phyloP scores from a whole-genome alignment of 768 basidiomycete species.

The Suillus hirtellus region DNA sequence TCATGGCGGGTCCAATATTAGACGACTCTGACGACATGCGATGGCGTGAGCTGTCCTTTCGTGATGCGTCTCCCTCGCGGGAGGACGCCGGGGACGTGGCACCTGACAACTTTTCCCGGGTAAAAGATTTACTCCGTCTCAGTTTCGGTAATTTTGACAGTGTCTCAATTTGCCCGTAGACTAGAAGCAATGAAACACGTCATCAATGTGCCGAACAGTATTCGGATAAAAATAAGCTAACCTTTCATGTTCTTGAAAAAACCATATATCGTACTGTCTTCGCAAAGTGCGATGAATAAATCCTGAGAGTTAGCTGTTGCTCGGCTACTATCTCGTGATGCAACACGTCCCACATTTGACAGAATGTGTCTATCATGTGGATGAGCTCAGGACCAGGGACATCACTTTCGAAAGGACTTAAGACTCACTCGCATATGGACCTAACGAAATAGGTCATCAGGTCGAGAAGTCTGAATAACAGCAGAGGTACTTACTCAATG shows the following conservation, averaged over 20 bases:
- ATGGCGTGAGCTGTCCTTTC: slow-evolving; percentile 24
- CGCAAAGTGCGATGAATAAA: slow-evolving; percentile 84
- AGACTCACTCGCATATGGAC: slow-evolving; percentile 83
- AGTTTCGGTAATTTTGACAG: slow-evolving; percentile 58
- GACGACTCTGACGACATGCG: slow-evolving; percentile 44
- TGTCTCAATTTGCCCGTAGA: slow-evolving; percentile 76
- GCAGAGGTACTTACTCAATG: slow-evolving; percentile 70
- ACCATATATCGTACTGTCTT: slow-evolving; percentile 84
- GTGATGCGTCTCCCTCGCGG: slow-evolving; percentile 24
- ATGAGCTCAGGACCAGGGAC: slow-evolving; percentile 13
- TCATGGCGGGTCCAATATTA: slow-evolving; percentile 17
- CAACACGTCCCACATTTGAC: slow-evolving; percentile 80
- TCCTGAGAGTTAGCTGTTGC: slow-evolving; percentile 76
- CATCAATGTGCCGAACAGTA: slow-evolving; percentile 16
- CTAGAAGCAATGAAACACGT: slow-evolving; percentile 39
- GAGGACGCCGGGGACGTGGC: slow-evolving; percentile 41
- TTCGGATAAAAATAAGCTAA: slow-evolving; percentile 33
- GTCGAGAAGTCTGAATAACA: slow-evolving; percentile 25
- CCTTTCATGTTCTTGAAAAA: slow-evolving; percentile 88
- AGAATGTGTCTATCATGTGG: slow-evolving; percentile 66
- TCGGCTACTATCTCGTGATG: slow-evolving; percentile 82
- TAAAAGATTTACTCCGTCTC: slow-evolving; percentile 69
- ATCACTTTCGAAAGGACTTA: slow-evolving; percentile 7
- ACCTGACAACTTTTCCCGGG: slow-evolving; percentile 52
- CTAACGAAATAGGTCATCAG: slow-evolving; percentile 40